Conservation (phyloP, 352 stramenopile genomes). For the Globisporangium sylvaticum region DNA sequence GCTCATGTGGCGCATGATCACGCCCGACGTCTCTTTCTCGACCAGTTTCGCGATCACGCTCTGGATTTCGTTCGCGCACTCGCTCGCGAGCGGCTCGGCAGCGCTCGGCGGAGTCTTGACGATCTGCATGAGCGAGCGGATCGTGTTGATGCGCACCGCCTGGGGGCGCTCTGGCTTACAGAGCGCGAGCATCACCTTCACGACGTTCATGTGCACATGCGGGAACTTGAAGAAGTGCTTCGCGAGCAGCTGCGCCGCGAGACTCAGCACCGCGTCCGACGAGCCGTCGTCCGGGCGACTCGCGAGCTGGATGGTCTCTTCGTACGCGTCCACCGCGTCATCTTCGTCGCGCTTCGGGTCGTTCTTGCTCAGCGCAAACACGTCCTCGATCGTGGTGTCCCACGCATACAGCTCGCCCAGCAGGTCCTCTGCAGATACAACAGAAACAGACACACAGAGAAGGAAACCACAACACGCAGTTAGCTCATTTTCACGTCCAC, state of each 20-base stretch:
- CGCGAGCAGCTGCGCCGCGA: slow-evolving; percentile 66
- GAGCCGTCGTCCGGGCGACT: slow-evolving; percentile 19
- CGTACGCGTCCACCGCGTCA: slow-evolving; percentile 64
- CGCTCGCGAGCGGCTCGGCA: slow-evolving; percentile 17
- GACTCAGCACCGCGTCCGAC: slow-evolving; percentile 51
- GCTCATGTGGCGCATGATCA: slow-evolving; percentile 61
- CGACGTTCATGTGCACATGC: slow-evolving; percentile 72
- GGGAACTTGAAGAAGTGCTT: slow-evolving; percentile 79
- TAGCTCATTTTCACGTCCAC: neutral
- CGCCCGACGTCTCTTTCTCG: slow-evolving; percentile 41
- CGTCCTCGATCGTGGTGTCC: slow-evolving; percentile 64
- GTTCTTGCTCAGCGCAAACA: slow-evolving; percentile 32
- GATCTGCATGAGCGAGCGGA: slow-evolving; percentile 67
- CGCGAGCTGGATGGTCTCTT: slow-evolving; percentile 64
- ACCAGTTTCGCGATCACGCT: slow-evolving; percentile 32
- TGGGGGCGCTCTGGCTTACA: slow-evolving; percentile 35
- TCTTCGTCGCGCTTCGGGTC: slow-evolving; percentile 69
- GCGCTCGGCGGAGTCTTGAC: slow-evolving; percentile 36
- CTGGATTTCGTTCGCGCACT: slow-evolving; percentile 42
- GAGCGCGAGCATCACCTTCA: slow-evolving; percentile 56
- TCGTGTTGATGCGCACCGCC: slow-evolving; percentile 70
- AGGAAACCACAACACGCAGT: neutral
- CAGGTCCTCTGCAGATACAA: slow-evolving; percentile 29
- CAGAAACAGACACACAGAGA: neutral
- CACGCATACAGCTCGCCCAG: slow-evolving; percentile 64